Evolutionary conservation across 768 basidiomycete species (phyloP).

Genomic region (Tricholoma furcatifolium): DNA sequence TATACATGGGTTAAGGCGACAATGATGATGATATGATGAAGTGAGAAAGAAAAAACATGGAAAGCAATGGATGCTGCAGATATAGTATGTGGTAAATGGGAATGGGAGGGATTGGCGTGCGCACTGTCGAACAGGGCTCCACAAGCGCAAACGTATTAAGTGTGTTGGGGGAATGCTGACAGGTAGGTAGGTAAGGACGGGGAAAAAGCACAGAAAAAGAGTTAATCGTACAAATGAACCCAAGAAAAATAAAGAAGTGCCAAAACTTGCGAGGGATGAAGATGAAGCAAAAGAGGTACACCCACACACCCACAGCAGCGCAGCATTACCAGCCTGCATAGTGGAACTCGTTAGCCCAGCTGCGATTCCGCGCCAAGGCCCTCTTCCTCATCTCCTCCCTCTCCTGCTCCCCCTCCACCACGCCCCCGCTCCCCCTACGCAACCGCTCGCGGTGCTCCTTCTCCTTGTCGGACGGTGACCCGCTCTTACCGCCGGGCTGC

Average conservation of each 20-base stretch:
- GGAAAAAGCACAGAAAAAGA: conserved; percentile 1
- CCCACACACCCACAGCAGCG: background rate
- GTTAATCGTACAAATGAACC: conserved; percentile 16
- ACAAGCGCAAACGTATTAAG: conserved; percentile 4
- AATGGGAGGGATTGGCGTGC: background rate
- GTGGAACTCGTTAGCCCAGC: conserved; percentile 67
- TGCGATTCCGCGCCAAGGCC: conserved; percentile 59
- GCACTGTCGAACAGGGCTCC: background rate
- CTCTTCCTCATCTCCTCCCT: conserved; percentile 40
- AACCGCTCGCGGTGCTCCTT: conserved; percentile 6
- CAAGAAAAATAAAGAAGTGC: conserved; percentile 7
- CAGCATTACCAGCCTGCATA: conserved; percentile 53
- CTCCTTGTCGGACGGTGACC: background rate
- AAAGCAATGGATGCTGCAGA: conserved; percentile 10
- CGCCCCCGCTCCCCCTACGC: conserved; percentile 16
- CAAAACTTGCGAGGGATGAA: background rate
- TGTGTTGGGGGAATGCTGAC: background rate
- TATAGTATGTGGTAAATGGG: conserved; percentile 8
- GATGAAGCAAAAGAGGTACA: background rate
- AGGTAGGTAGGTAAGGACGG: conserved; percentile 1
- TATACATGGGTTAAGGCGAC: conserved; percentile 4
- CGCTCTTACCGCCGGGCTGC: conserved; percentile 13
- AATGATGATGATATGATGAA: conserved; percentile 2
- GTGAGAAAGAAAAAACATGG: conserved; percentile 8
- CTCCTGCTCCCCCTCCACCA: conserved; percentile 27